Evolutionary conservation across 805 yeast genomes (phyloP).

Genomic region (Lipomyces sp.): DNA sequence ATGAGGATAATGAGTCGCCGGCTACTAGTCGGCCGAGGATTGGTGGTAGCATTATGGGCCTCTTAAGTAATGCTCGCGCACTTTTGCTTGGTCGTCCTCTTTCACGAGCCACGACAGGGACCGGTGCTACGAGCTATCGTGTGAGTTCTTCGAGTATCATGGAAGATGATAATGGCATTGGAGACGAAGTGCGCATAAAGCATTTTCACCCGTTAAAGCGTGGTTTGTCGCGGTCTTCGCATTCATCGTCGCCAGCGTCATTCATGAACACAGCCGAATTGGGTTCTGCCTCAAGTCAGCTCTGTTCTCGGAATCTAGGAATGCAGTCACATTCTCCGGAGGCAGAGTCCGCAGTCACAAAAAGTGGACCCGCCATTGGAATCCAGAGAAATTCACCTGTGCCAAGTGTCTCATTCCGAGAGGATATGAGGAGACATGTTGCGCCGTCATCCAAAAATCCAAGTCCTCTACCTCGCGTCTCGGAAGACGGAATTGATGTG

Average conservation of each 20-base stretch:
- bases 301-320: background rate
- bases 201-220: conserved; percentile 34
- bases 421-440: conserved; percentile 16
- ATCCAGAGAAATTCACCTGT: conserved; percentile 14
- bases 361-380: background rate
- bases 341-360: conserved; percentile 4
- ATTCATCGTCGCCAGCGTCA: conserved; percentile 32
- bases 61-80: conserved; percentile 19
- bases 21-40: background rate
- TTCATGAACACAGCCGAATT: background rate
- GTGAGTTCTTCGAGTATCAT: conserved; percentile 23
- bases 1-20: background rate
- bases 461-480: conserved; percentile 12
- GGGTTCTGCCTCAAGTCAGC: background rate
- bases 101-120: conserved; percentile 34
- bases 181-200: conserved; percentile 24
- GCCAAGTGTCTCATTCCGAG: conserved; percentile 34
- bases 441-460: background rate
- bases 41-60: conserved; percentile 12
- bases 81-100: conserved; percentile 26
- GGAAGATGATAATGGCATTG: conserved; percentile 13
- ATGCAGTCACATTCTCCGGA: background rate
- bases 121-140: conserved; percentile 33
- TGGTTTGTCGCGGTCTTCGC: conserved; percentile 30
- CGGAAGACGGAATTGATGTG: conserved; percentile 8